Evolutionary conservation across 2,329 filamentous ascomycete genomes (phyloP), one percentile per base, ranked within the genome.

Genomic region (Cladosporium sp.): DNA sequence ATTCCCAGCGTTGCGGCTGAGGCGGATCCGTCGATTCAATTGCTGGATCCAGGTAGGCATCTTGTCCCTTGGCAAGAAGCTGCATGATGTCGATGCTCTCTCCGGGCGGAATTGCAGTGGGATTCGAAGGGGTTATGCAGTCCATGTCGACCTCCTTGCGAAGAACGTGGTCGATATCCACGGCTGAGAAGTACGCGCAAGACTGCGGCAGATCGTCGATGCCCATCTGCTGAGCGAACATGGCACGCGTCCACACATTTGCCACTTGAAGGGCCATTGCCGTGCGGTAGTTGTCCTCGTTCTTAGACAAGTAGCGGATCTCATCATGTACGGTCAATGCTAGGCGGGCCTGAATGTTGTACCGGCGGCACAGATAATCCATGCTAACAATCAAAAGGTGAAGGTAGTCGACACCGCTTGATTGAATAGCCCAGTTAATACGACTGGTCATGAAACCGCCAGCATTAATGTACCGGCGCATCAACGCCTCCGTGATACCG

Each of bases 371-470:
- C 3, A 98, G 79, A 65, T 95, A 95, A 67, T 97, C 91, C 95
- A 98, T 98, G 11, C 84, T 79, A 2, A 97, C 82, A 58, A 98
- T 89, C 14, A 98, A 79, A 4, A 98, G 82, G 65, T 98, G 93
- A 2, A 98, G 80, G 68, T 98, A 98, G 69, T 98, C 95, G 3
- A 97, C 92, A 4, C 95, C 93, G 0, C 89, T 95, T 1, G 91
- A 96, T 65, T 98, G 93, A 61, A 98, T 97, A 3, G 93, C 93
- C 93, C 93, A 98, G 67, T 98, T 98, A 72, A 98, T 97, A 33
- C 95, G 85, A 14, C 87, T 95, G 1, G 93, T 96, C 74, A 98
- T 85, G 72, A 95, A 98, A 18, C 86, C 89, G 34, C 91, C 90
- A 1, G 43, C 38, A 65, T 89, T 93, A 62, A 98, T 84, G 65